Base-by-base conservation (phyloP, 2,329 filamentous ascomycete species). In the Celoporthe dispersa region DNA sequence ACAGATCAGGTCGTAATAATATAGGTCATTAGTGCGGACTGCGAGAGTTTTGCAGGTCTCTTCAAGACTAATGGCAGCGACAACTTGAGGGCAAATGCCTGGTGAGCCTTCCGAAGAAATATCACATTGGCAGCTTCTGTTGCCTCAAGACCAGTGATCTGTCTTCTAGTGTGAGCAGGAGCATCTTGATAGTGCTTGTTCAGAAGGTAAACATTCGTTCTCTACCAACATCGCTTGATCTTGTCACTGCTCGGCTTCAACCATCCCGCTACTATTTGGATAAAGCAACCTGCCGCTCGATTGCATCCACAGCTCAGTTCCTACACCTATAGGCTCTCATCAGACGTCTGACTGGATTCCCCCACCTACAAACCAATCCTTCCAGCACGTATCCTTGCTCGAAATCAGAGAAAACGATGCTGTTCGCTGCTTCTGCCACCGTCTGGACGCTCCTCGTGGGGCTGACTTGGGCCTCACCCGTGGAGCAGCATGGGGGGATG, bases 221-320 rank as follows among this genome's bases (percentile, higher is more conserved):
- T 31, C 28, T 59, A 3, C n/a, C 51, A 55, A 55, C 51, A 28
- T 55, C 2, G 1, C 12, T 28, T 55, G 9, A 28, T 0, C 1
- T 35, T 28, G 8, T 59, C 44, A 2, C n/a, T 59, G 14, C 31
- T 59, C 35, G 16, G 31, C 14, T 59, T 19, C 31, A 8, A 7
- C 3, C 16, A 31, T 59, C 31, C 28, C 1, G 1, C 55, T 55
- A 19, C 55, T 59, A 7, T 12, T 59, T 84, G 9, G n/a, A 25
- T 11, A 11, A 14, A 3, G 25, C n/a, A 11, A 28, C 11, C n/a
- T 55, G 16, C 25, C 5, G 19, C 51, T 28, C n/a, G 11, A 12
- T 25, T 11, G n/a, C n/a, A n/a, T 14, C n/a, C n/a, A 55, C 51
- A 55, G n/a, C 51, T 48, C 6, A n/a, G n/a, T 11, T 28, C 51